These are phyloP conservation scores for Eucalyptus cladocalyx DNA, from an alignment of 345 rosid species.

Conservation along the genomic window DNA sequence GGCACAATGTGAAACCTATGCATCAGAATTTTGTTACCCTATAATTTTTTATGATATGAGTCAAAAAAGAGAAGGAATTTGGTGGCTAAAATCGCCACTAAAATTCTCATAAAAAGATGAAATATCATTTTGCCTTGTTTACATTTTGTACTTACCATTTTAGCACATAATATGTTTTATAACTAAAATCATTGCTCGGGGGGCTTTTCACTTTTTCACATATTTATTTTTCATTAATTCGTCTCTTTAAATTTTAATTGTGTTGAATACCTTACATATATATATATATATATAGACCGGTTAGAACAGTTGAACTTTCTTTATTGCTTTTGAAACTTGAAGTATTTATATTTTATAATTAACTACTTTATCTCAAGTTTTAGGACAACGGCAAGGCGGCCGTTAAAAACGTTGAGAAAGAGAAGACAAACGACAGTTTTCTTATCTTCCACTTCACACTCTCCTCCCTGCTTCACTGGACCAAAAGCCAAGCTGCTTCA, in stretches of 20 bases:
- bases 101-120: background rate
- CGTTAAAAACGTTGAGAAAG: background rate
- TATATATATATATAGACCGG: background rate
- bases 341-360: background rate
- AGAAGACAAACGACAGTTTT: background rate
- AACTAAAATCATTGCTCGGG: background rate
- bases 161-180: background rate
- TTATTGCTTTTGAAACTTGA: background rate
- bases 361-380: background rate
- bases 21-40: too few species aligned
- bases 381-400: background rate
- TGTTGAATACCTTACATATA: background rate
- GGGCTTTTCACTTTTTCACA: background rate
- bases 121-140: background rate
- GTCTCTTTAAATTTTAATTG: background rate
- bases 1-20: fast-evolving
- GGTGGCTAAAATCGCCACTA: background rate
- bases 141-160: background rate
- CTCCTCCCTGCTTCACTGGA: background rate
- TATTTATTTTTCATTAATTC: background rate
- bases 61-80: too few species aligned
- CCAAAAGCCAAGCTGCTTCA: background rate
- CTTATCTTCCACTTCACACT: background rate
- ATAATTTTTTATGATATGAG: too few species aligned
- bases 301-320: background rate